Conservation (phyloP, 106 monocot genomes). For the Cymbidium sinense region DNA sequence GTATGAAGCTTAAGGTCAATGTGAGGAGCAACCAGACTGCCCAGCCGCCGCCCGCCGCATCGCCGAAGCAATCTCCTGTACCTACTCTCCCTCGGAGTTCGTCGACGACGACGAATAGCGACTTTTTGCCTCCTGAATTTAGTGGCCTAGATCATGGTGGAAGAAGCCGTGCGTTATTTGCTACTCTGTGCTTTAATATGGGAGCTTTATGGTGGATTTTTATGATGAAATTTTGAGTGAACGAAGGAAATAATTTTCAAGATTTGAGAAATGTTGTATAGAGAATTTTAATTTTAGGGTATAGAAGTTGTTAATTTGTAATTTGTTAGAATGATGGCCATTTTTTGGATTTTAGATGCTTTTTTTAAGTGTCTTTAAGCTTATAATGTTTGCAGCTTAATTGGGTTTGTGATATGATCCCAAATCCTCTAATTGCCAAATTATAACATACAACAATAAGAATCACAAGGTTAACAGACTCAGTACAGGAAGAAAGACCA, state of each 20-base stretch:
- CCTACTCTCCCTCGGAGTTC: background rate
- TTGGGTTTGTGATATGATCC: too few relatives aligned
- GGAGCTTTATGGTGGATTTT: background rate
- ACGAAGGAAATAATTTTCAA: background rate
- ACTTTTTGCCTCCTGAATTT: background rate
- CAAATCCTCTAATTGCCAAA: too few relatives aligned
- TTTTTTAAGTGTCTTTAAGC: too few relatives aligned
- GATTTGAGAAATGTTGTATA: too few relatives aligned
- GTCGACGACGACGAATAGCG: background rate
- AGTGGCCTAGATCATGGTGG: background rate
- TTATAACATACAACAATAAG: too few relatives aligned
- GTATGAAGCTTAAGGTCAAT: constrained; percentile 1
- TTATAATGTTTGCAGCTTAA: too few relatives aligned
- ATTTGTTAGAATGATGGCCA: too few relatives aligned
- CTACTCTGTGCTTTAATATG: background rate
- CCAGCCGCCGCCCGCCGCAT: background rate
- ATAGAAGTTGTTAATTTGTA: too few relatives aligned
- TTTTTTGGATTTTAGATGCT: too few relatives aligned
- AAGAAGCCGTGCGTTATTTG: background rate
- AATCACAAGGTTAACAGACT: too few relatives aligned
- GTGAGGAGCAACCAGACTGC: background rate
- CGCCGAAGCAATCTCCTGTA: background rate
- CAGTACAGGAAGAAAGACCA: too few relatives aligned
- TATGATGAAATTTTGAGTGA: background rate
- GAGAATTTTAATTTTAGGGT: too few relatives aligned